phyloP scores from a whole-genome alignment of 495 filamentous ascomycete species.

The Xylaria flabelliformis region DNA sequence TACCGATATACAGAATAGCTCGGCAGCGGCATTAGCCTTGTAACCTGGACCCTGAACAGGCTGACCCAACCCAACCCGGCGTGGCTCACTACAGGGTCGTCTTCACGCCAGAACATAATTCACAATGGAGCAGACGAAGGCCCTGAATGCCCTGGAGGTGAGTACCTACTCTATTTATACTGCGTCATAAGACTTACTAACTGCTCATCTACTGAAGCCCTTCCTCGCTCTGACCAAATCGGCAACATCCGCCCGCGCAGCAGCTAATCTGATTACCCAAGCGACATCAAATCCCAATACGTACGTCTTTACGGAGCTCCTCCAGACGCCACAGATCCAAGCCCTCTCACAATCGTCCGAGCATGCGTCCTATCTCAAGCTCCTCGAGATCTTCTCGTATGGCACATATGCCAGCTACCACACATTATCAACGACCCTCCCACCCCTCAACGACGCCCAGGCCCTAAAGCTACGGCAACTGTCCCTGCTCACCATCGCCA shows the following conservation, averaged over 20 bases:
- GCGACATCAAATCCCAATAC: conserved; percentile 87
- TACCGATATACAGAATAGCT: conserved; percentile 25
- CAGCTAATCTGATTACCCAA: conserved; percentile 84
- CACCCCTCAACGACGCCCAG: conserved; percentile 74
- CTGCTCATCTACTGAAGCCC: conserved; percentile 56
- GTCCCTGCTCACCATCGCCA: conserved; percentile 78
- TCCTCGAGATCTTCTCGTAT: conserved; percentile 92
- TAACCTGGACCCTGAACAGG: conserved; percentile 20
- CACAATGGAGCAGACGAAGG: conserved; percentile 84
- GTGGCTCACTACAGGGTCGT: background rate
- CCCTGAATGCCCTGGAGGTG: conserved; percentile 78
- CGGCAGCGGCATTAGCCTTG: conserved; percentile 31
- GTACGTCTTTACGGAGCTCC: conserved; percentile 93
- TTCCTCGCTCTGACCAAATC: conserved; percentile 88
- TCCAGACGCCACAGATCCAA: conserved; percentile 82
- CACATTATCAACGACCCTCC: conserved; percentile 62
- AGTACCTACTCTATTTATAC: background rate
- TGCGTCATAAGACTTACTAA: conserved; percentile 12
- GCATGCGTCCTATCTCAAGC: conserved; percentile 63
- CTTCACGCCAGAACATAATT: background rate
- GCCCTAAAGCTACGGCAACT: conserved; percentile 87
- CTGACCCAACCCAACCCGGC: conserved; percentile 20
- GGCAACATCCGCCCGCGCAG: conserved; percentile 80
- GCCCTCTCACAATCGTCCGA: conserved; percentile 62
- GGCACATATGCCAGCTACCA: conserved; percentile 81